Conservation (phyloP, 2,329 filamentous ascomycete species). For the Alternaria angustiovoidea region DNA sequence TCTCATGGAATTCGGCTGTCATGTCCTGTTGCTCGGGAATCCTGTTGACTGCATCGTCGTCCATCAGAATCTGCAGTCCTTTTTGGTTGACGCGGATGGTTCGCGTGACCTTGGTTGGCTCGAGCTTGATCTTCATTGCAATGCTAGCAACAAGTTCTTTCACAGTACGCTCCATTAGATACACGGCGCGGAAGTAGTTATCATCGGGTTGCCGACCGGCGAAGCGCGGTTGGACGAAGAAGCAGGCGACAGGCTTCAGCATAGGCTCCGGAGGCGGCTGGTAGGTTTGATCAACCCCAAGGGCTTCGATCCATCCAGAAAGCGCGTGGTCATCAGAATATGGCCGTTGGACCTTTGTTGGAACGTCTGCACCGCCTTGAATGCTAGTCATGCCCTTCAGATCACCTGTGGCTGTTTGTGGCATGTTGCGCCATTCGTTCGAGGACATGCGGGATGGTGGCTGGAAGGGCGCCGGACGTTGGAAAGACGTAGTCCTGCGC, state of each 20-base stretch:
- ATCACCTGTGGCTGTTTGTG: conserved; percentile 62
- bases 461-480: conserved; percentile 55
- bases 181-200: conserved; percentile 84
- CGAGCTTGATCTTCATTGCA: conserved; percentile 80
- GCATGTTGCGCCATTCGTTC: conserved; percentile 66
- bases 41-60: conserved; percentile 86
- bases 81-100: conserved; percentile 76
- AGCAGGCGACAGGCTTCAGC: conserved; percentile 83
- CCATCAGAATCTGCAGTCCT: conserved; percentile 83
- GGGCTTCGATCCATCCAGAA: conserved; percentile 86
- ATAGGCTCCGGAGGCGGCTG: conserved; percentile 76
- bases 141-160: conserved; percentile 77
- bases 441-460: conserved; percentile 56
- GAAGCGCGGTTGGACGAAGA: conserved; percentile 74
- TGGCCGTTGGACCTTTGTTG: conserved; percentile 64
- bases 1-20: conserved; percentile 73
- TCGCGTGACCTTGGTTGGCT: conserved; percentile 73
- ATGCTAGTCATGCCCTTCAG: conserved; percentile 54
- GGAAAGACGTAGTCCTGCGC: conserved; percentile 54
- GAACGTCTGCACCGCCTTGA: conserved; percentile 58
- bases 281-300: conserved; percentile 89
- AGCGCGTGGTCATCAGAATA: conserved; percentile 70
- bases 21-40: conserved; percentile 92
- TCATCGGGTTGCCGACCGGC: conserved; percentile 59
- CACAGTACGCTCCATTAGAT: conserved; percentile 78